Conservation (phyloP, 352 stramenopile genomes). For the Phytophthora vignae region DNA sequence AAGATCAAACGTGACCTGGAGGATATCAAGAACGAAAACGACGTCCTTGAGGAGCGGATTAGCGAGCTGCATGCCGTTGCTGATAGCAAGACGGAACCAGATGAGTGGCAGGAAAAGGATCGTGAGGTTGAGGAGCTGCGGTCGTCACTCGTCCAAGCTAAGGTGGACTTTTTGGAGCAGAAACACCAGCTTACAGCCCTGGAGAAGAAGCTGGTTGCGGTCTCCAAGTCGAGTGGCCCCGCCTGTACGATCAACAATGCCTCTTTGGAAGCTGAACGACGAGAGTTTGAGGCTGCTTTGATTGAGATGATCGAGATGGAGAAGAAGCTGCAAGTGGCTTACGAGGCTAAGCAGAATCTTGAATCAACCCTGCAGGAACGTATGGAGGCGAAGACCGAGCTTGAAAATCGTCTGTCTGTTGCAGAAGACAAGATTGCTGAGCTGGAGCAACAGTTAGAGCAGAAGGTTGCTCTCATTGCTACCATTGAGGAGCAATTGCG, state of each 20-base stretch:
- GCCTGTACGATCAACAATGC: conserved; percentile 32
- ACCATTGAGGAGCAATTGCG: conserved; percentile 63
- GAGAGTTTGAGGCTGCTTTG: conserved; percentile 65
- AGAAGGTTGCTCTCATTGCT: conserved; percentile 60
- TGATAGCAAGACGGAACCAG: conserved; percentile 46
- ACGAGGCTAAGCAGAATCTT: conserved; percentile 63
- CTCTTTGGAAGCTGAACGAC: conserved; percentile 58
- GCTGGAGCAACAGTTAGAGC: conserved; percentile 61
- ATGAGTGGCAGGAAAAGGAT: conserved; percentile 54
- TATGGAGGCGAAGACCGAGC: conserved; percentile 49
- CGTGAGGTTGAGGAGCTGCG: conserved; percentile 63
- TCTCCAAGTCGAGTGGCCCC: conserved; percentile 45
- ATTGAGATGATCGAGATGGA: conserved; percentile 79
- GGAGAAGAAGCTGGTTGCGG: conserved; percentile 64
- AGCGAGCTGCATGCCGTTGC: conserved; percentile 47
- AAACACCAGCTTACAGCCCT: conserved; percentile 62
- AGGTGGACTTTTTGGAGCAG: conserved; percentile 62
- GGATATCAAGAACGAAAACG: conserved; percentile 64
- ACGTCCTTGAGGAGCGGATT: conserved; percentile 68
- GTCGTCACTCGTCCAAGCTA: conserved; percentile 67
- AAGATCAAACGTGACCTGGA: conserved; percentile 48
- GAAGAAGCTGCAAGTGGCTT: conserved; percentile 66
- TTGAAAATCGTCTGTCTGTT: conserved; percentile 57
- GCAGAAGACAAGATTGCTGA: conserved; percentile 60
- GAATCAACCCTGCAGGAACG: conserved; percentile 63